Evolutionary conservation across 2,329 filamentous ascomycete genomes (phyloP), one percentile per base, ranked within the genome.

Genomic region (Colletotrichum sp.): DNA sequence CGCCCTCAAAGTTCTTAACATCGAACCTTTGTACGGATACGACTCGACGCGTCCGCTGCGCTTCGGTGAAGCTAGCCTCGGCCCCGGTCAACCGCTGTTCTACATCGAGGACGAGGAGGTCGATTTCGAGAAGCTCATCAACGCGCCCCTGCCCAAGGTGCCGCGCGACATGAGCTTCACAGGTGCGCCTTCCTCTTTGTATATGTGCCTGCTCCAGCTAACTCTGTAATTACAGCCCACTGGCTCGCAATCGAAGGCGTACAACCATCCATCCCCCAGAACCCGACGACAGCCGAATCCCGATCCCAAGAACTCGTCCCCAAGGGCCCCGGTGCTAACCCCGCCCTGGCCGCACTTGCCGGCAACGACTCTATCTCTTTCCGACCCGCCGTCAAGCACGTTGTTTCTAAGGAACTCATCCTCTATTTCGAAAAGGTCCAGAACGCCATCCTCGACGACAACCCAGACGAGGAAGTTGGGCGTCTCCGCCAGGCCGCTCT

Each of bases 101-200:
- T 99, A 99, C 83, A 94, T 99, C 48, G 97, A 99, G 82, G 97
- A 99, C 83, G 97, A 99, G 82, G 97, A 99, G 87, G 94, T 98
- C 70, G 97, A 99, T 85, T 98, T 99, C 82, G 97, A 99, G 87
- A 98, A 98, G 88, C 88, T 99, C 79, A 98, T 99, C 83, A 99
- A 99, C 86, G 96, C 96, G 78, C 95, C 97, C 6, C 86, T 99
- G 78, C 97, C 97, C 30, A 98, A 97, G 84, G 96, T 99, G 34
- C 97, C 97, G 38, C 90, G 96, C 65, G 97, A 99, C 84, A 94
- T 97, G 80, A 95, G 93, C 76, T 96, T 98, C 82, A 98, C 96
- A 55, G 94, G 95, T 96, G 87, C 72, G 89, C 74, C 9, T 21
- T 43, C 8, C n/a, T n/a, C n/a, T n/a, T n/a, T n/a, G n/a, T n/a